These are phyloP conservation scores for Scheffersomyces spartinae DNA, from an alignment of 805 yeast genomes.

Conservation along the genomic window DNA sequence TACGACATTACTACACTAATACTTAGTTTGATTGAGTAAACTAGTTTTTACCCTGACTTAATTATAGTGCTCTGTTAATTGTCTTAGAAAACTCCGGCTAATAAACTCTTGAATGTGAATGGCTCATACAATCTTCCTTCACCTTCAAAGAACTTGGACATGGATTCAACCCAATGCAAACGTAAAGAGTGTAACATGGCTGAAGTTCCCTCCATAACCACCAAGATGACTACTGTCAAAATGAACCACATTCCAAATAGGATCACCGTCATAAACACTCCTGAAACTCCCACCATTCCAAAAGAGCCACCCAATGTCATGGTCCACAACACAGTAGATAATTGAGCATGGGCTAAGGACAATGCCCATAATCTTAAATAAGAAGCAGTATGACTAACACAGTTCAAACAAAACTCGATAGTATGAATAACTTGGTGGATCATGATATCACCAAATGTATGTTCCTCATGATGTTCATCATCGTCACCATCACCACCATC, in stretches of 20 bases:
- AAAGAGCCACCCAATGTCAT: slow-evolving; percentile 87
- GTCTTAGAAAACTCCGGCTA: too few species aligned
- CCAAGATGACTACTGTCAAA: slow-evolving; percentile 82
- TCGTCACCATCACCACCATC: slow-evolving; percentile 44
- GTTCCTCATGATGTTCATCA: slow-evolving; percentile 42
- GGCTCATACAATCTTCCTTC: slow-evolving; percentile 89
- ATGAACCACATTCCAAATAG: slow-evolving; percentile 93
- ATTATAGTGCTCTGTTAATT: too few species aligned
- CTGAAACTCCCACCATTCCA: slow-evolving; percentile 47
- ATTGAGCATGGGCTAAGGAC: slow-evolving; percentile 93
- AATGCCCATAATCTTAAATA: slow-evolving; percentile 95
- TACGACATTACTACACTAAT: too few species aligned
- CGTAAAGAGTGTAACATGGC: slow-evolving; percentile 99
- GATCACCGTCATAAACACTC: slow-evolving; percentile 64
- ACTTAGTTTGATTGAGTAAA: too few species aligned
- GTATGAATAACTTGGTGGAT: slow-evolving; percentile 97
- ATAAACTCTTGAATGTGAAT: slow-evolving; percentile 49
- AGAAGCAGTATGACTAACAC: slow-evolving; percentile 98
- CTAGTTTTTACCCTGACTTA: too few species aligned
- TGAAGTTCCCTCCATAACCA: slow-evolving; percentile 96
- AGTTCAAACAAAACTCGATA: slow-evolving; percentile 91
- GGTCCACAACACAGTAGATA: slow-evolving; percentile 89
- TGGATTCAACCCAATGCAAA: slow-evolving; percentile 98
- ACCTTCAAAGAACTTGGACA: slow-evolving; percentile 97
- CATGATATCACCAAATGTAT: slow-evolving; percentile 85